Conservation (phyloP, 148 eudicot genomes). For the Fallopia convolvulus region DNA sequence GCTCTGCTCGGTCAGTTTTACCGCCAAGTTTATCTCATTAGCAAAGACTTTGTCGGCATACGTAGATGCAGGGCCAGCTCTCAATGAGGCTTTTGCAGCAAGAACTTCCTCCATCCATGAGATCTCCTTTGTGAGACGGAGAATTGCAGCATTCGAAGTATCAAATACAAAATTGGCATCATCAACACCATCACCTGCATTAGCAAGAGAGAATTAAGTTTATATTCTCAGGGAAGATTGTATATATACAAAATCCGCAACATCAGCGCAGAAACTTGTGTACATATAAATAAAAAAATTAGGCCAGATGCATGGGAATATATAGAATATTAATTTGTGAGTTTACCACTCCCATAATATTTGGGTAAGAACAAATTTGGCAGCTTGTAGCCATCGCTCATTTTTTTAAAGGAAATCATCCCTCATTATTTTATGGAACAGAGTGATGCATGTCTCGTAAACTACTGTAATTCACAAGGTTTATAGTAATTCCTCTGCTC, state of each 20-base stretch:
- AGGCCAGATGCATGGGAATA: too few relatives aligned
- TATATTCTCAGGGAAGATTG: conserved; percentile 13
- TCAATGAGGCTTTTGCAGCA: conserved; percentile 44
- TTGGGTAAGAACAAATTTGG: too few relatives aligned
- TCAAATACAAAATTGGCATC: conserved; percentile 94
- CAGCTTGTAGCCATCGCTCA: too few relatives aligned
- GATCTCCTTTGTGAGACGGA: conserved; percentile 78
- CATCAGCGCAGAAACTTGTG: conserved; percentile 40
- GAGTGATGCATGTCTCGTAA: too few relatives aligned
- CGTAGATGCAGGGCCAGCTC: conserved; percentile 46
- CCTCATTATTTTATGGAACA: too few relatives aligned
- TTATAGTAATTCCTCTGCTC: too few relatives aligned
- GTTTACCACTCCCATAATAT: too few relatives aligned
- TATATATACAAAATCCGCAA: conserved; percentile 59
- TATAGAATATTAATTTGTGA: too few relatives aligned
- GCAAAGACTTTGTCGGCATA: conserved; percentile 83
- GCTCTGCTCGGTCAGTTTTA: conserved; percentile 53
- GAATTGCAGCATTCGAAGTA: conserved; percentile 86
- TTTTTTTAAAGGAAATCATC: too few relatives aligned
- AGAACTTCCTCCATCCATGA: conserved; percentile 86
- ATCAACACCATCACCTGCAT: conserved; percentile 97
- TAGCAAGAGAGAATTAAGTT: conserved; percentile 75
- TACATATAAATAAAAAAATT: too few relatives aligned
- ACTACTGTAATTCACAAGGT: too few relatives aligned
- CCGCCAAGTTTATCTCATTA: conserved; percentile 75